Base-by-base conservation (phyloP, 2,329 filamentous ascomycete species). In the Colletotrichum sp. region DNA sequence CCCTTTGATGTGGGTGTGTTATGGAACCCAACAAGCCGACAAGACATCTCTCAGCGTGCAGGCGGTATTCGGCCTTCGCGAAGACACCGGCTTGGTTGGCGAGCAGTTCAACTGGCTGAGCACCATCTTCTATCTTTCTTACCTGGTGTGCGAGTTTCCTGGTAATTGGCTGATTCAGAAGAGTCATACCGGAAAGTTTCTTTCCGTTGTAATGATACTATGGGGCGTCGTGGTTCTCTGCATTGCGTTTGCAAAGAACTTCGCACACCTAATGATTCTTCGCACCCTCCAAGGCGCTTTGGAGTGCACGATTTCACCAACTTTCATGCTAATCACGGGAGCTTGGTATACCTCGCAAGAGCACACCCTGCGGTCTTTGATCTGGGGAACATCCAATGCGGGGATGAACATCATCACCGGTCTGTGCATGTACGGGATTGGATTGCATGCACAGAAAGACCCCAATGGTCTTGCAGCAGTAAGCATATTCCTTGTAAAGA, bases 191-290 rank as follows among this genome's bases (percentile, higher is more conserved):
- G 84, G 84, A 34, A 81, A 80, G 52, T 81, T 84, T 18, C 71
- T 86, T 16, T 82, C 82, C 9, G 79, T 81, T 6, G 82, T 83
- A 59, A 85, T 86, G 83, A 68, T 82, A 1, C 57, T 79, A 1
- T 83, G 81, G 81, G 83, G 83, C 13, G 74, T 83, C 5, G 65
- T 84, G 22, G 80, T 84, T 22, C 76, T 82, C 12, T 81, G 78
- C 67, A 78, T 80, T 12, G 81, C 80, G 28, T 81, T 81, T 18
- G 79, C 82, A 10, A 79, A 80, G 75, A 82, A 81, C 72, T 83
- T 80, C 63, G 69, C 81, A 13, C 72, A 81, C 15, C 77, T 83
- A 6, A 82, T 83, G 79, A 68, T 81, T 26, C 78, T 84, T 1
- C 79, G 82, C 6, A 68, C 79, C 9, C 69, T 84, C 13, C 81